Base-by-base conservation (phyloP, 2,329 filamentous ascomycete species). In the Epichloe hybrida region DNA sequence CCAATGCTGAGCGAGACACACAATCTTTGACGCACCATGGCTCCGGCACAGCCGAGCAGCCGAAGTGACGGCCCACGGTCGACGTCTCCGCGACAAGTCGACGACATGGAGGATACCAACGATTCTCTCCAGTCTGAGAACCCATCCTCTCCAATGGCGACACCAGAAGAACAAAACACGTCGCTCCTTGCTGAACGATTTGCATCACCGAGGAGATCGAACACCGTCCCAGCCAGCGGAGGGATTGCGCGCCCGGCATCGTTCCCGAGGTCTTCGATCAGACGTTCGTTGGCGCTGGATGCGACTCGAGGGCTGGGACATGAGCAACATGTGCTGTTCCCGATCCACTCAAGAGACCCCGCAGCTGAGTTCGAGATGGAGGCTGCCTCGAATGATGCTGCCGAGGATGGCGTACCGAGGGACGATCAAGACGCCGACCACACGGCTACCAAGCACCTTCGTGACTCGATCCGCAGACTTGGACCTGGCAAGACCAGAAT, bases 1-100 rank as follows among this genome's bases (percentile, higher is more conserved):
- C 56, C 59, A 53, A 64, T 64, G 62, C 56, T 55, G 56, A 56
- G 54, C 15, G 11, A n/a, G 15, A n/a, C 7, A 48, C 53, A 48
- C 46, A 34, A 7, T 41, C 35, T 40, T 50, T 55, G 47, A 51
- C 50, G 48, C 49, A 57, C 17, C 47, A 66, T 66, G 63, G 57
- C 58, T 53, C 56, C 57, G 13, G 40, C 38, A 38, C 44, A 21
- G 37, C 45, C 45, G 23, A 37, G 34, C 35, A 56, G 61, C 56
- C 59, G 54, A 46, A 56, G 31, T 27, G n/a, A 43, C 36, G 49
- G 36, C 45, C 17, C 37, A 15, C 15, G 11, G 20, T 12, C 40
- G 27, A 48, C 54, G 55, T 50, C 53, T 17, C 43, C 49, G 35
- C 52, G 51, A 52, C 51, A 52, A 42, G 43, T 48, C 45, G 40